A percentile compares a stretch with the other conserved stretches of the same genome.
These are phyloP conservation scores for Rhizoclosmatium sp. DNA, from an alignment of 192 early-diverging fungal species.

Conservation along the genomic window DNA sequence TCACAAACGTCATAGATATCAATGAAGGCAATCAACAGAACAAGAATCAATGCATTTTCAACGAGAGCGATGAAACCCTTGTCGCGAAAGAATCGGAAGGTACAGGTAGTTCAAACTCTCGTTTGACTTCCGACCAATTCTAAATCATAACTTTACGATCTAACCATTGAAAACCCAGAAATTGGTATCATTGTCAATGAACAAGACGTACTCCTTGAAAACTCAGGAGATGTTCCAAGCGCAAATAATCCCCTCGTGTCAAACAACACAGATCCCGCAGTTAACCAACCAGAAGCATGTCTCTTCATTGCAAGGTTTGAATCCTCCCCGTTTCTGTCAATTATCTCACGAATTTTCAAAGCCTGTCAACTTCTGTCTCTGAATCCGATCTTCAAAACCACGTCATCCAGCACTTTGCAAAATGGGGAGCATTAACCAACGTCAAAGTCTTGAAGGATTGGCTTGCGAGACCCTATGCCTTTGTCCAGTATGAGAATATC, in stretches of 20 bases:
- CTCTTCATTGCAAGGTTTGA: slow-evolving; percentile 78
- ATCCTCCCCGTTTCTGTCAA: background rate
- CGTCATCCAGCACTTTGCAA: slow-evolving; percentile 65
- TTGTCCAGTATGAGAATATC: slow-evolving; percentile 74
- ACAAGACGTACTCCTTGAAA: background rate
- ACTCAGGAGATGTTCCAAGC: background rate
- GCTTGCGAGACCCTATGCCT: slow-evolving; percentile 75
- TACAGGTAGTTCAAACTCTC: too few relatives aligned
- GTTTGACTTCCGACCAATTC: too few relatives aligned
- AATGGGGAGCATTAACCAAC: slow-evolving; percentile 70
- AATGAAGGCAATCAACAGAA: too few relatives aligned
- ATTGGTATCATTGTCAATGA: too few relatives aligned
- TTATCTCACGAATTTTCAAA: slow-evolving; percentile 26
- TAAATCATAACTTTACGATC: too few relatives aligned
- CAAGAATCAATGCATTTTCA: too few relatives aligned
- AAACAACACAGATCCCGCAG: slow-evolving; percentile 22
- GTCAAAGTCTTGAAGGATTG: slow-evolving; percentile 82
- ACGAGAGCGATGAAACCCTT: too few relatives aligned
- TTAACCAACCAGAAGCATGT: slow-evolving; percentile 61
- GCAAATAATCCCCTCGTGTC: background rate
- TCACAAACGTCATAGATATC: too few relatives aligned
- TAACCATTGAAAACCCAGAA: too few relatives aligned
- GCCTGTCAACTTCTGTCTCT: slow-evolving; percentile 59
- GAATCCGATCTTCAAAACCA: slow-evolving; percentile 61
- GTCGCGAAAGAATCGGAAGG: too few relatives aligned